A percentile compares a stretch with the other conserved stretches of the same genome.
phyloP scores from a whole-genome alignment of 2,329 filamentous ascomycete species.

The Sclerotinia borealis region DNA sequence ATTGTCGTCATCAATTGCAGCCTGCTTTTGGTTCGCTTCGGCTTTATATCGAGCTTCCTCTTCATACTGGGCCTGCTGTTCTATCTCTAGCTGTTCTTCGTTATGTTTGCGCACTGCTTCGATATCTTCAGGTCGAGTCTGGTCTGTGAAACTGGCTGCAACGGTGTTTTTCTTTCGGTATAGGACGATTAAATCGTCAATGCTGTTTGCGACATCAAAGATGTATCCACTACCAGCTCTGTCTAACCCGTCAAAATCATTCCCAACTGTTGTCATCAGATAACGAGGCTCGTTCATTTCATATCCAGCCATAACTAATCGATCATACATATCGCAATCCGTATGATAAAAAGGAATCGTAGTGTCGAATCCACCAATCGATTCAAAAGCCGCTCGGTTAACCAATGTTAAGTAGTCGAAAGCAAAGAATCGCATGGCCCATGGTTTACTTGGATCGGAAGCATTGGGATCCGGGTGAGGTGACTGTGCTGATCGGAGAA shows the following conservation, averaged over 20 bases:
- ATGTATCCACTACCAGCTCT: conserved; percentile 39
- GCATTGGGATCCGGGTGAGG: conserved; percentile 1
- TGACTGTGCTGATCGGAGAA: conserved; percentile 6
- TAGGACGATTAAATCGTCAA: conserved; percentile 42
- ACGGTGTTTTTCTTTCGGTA: conserved; percentile 38
- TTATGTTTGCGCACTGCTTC: background rate
- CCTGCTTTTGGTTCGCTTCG: background rate
- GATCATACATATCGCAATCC: conserved; percentile 50
- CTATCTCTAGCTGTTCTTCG: background rate
- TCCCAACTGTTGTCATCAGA: conserved; percentile 2
- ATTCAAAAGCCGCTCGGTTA: conserved; percentile 46
- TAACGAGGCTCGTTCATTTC: conserved; percentile 26
- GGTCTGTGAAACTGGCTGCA: conserved; percentile 30
- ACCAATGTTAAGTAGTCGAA: conserved; percentile 54
- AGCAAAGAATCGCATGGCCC: conserved; percentile 50
- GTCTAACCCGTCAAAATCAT: conserved; percentile 11
- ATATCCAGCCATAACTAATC: conserved; percentile 43
- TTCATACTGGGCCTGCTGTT: background rate
- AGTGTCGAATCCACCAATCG: conserved; percentile 47
- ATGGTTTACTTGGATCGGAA: conserved; percentile 27
- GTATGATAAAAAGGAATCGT: conserved; percentile 53
- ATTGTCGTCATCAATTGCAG: background rate
- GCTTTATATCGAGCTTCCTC: background rate
- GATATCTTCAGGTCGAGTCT: conserved; percentile 20
- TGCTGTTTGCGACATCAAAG: conserved; percentile 40